A percentile compares a stretch with the other conserved stretches of the same genome.
Evolutionary conservation across 352 stramenopile species (phyloP).

Genomic region (Phytopythium mirpurense): DNA sequence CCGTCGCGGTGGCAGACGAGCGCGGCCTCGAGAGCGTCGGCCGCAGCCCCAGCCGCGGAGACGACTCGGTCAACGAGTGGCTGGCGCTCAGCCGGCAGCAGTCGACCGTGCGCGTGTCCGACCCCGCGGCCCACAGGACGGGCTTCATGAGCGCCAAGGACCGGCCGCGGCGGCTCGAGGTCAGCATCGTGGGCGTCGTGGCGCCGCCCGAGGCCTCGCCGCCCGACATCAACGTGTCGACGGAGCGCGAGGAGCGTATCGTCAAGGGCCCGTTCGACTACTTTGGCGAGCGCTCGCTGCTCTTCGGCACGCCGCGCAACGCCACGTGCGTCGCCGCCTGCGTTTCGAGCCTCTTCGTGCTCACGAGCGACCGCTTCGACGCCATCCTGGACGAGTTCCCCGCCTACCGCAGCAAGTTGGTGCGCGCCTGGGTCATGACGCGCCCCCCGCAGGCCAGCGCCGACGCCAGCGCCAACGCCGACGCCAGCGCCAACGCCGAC

Average conservation of each 20-base stretch:
- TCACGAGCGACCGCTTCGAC: slow-evolving; percentile 59
- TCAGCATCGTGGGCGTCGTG: slow-evolving; percentile 14
- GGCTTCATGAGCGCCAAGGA: background rate
- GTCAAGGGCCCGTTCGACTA: slow-evolving; percentile 74
- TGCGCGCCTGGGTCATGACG: slow-evolving; percentile 64
- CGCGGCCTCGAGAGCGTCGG: no score
- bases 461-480: no score
- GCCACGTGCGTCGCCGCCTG: slow-evolving; percentile 63
- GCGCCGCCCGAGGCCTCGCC: slow-evolving; percentile 8
- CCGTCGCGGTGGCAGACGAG: no score
- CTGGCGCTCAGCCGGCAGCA: slow-evolving; percentile 13
- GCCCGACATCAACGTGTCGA: slow-evolving; percentile 25
- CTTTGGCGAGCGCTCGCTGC: slow-evolving; percentile 68
- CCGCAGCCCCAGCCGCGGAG: slow-evolving; percentile 7
- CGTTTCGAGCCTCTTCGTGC: slow-evolving; percentile 67
- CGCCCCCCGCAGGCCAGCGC: no score
- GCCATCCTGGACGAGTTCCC: slow-evolving; percentile 65
- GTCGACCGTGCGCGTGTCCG: slow-evolving; percentile 4
- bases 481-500: no score
- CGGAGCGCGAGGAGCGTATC: slow-evolving; percentile 49
- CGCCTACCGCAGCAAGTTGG: slow-evolving; percentile 43
- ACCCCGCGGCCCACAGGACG: background rate
- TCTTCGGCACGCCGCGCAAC: slow-evolving; percentile 65
- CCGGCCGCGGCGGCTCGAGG: background rate
- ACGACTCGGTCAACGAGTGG: slow-evolving; percentile 31